Evolutionary conservation across 2,329 filamentous ascomycete species (phyloP), one percentile per base, ranked within the genome.

Genomic region (Ceratocystis cacaofunesta): DNA sequence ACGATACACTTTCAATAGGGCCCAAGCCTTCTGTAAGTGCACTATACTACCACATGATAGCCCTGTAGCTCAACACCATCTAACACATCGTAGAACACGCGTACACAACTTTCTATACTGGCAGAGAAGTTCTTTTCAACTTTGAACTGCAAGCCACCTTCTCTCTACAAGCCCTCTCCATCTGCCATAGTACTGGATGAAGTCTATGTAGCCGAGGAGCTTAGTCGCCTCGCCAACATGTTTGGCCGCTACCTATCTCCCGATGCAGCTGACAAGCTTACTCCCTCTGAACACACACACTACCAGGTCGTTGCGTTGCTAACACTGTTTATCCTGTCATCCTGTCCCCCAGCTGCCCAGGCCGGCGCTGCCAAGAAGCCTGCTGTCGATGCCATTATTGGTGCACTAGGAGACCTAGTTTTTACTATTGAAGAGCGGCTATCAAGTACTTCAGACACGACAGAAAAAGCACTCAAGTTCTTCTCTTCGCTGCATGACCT

Each of bases 41-140:
- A 3, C 7, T 5, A 2, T 41, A 22, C 4, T 15, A 36, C 1
- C 15, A 4, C 10, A 41, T 15, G 3, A 41, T 15, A 5, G 10
- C 17, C 12, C 5, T 50, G 2, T 36, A 43, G 19, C 25, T 36
- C 65, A 61, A 62, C 48, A n/a, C 46, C 48, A 25, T 30, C 70
- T 73, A 66, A 72, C 62, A 6, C 1, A 4, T 5, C 32, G 2
- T 67, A 84, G 81, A 78, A 78, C 67, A 72, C 72, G 1, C 78
- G 82, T 1, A 76, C 76, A 1, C 82, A 82, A 58, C 71, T 84
- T 0, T 72, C 74, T 0, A 70, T 84, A 12, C 71, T 82, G 0
- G 70, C 78, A 0, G 82, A 85, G 69, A 76, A 76, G 3, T 83
- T 81, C 69, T 74, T 82, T 15, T 79, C 82, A 61, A 68, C 81